A percentile compares a stretch with the other conserved stretches of the same genome.
These are phyloP conservation scores for Hemileia vastatrix DNA, from an alignment of 1,284 basidiomycete species.

Conservation along the genomic window DNA sequence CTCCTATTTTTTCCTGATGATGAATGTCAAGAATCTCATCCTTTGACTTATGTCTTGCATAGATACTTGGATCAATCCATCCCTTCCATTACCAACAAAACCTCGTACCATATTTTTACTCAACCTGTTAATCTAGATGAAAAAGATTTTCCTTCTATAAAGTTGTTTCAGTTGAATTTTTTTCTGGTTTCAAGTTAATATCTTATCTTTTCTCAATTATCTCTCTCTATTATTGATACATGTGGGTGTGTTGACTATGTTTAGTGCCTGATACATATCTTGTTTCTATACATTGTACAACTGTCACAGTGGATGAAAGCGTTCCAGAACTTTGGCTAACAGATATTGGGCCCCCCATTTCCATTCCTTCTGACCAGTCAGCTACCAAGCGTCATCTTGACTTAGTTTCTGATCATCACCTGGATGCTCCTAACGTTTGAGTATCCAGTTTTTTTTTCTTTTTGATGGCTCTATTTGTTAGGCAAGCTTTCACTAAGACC, in stretches of 20 bases:
- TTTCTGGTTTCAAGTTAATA: not conserved
- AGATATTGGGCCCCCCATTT: not conserved
- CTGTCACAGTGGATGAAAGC: not conserved
- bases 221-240: not conserved
- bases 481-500: not conserved
- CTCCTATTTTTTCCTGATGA: too few relatives aligned
- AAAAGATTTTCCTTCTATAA: not conserved
- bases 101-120: not conserved
- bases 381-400: not conserved
- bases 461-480: not conserved
- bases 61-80: slow-evolving; percentile 8
- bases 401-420: not conserved
- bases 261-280: slow-evolving; percentile 16
- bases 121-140: slow-evolving; percentile 6
- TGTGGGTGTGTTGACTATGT: too few relatives aligned
- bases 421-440: slow-evolving; percentile 11
- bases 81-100: not conserved
- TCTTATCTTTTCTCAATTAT: not conserved
- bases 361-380: not conserved
- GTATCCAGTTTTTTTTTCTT: not conserved
- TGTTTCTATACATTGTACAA: slow-evolving; percentile 19
- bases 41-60: slow-evolving; percentile 5
- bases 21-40: not conserved
- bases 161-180: not conserved
- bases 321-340: not conserved